Evolutionary conservation across 164 flowering plant genomes (phyloP).

Genomic region (Vitis rotundifolia): DNA sequence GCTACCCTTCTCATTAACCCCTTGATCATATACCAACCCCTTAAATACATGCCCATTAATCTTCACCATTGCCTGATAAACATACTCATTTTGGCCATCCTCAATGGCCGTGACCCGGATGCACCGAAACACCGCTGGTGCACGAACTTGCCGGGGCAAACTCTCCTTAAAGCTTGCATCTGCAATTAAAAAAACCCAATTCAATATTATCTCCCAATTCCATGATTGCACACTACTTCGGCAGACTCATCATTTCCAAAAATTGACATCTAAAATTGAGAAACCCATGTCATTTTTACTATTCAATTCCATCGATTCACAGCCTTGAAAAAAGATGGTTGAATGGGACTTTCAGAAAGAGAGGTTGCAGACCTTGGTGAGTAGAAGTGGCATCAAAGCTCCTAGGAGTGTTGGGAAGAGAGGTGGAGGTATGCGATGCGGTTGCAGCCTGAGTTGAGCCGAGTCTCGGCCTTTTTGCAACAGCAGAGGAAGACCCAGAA

Average conservation of each 20-base stretch:
- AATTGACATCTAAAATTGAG: too few relatives aligned
- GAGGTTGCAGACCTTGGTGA: conserved; percentile 19
- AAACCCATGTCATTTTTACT: too few relatives aligned
- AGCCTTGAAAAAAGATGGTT: too few relatives aligned
- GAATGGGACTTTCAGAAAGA: background rate
- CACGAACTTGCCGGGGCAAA: conserved; percentile 27
- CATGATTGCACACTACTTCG: too few relatives aligned
- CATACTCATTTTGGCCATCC: conserved; percentile 24
- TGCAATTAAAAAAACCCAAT: background rate
- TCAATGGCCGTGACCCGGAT: conserved; percentile 20
- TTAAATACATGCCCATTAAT: conserved; percentile 38
- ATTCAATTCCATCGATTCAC: too few relatives aligned
- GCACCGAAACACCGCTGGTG: conserved; percentile 34
- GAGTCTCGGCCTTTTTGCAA: conserved; percentile 17
- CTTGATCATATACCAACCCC: conserved; percentile 35
- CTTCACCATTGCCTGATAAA: conserved; percentile 27
- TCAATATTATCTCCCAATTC: too few relatives aligned
- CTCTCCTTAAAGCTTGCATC: conserved; percentile 26
- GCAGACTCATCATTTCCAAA: too few relatives aligned
- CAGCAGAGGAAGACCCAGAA: conserved; percentile 26
- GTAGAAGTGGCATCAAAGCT: conserved; percentile 6
- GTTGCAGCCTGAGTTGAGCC: background rate
- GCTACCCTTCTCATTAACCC: conserved; percentile 20
- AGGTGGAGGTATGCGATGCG: conserved; percentile 3
- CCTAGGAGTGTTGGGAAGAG: conserved; percentile 1